Base-by-base conservation (phyloP, 495 filamentous ascomycete species). In the Annulohypoxylon stygium region DNA sequence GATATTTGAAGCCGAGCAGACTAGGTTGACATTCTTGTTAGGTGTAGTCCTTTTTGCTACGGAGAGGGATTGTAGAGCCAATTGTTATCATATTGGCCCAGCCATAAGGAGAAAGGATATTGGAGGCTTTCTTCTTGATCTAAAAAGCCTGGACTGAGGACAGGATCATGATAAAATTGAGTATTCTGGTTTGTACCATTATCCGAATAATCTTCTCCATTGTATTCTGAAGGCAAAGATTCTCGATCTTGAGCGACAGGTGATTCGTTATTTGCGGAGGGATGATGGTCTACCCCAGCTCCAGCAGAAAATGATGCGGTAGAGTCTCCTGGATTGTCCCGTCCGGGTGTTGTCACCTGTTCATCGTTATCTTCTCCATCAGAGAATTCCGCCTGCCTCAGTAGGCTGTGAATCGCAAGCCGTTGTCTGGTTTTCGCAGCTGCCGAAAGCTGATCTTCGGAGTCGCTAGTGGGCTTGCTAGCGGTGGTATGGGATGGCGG, bases 21-120 rank as follows among this genome's bases (percentile, higher is more conserved):
- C 9, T 23, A 33, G n/a, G 16, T n/a, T 58, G 16, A 20, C 20
- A 20, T 16, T 18, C 33, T 20, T 37, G 18, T 34, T 61, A 5
- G 12, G 7, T 47, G 14, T 47, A 30, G 14, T 48, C 9, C 14
- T 34, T 43, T 20, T 57, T 30, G 36, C 59, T n/a, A 53, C 16
- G 50, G 11, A 9, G 26, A 51, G 25, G 37, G 36, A 25, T 43
- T 54, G 20, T 55, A 25, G 12, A 47, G 57, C 70, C 70, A 73
- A 58, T 69, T 47, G n/a, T 67, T 57, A 26, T 73, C 65, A 30
- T 68, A 61, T 48, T 43, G 47, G 2, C 63, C 64, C 41, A 67
- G 69, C 70, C 64, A 69, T 12, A 61, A 61, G 39, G 66, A 73
- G 25, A 73, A 65, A 0, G 70, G 70, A 41, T 69, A 69, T 14